phyloP scores from a whole-genome alignment of 2,329 filamentous ascomycete species.

The Scleromitrula shiraiana region DNA sequence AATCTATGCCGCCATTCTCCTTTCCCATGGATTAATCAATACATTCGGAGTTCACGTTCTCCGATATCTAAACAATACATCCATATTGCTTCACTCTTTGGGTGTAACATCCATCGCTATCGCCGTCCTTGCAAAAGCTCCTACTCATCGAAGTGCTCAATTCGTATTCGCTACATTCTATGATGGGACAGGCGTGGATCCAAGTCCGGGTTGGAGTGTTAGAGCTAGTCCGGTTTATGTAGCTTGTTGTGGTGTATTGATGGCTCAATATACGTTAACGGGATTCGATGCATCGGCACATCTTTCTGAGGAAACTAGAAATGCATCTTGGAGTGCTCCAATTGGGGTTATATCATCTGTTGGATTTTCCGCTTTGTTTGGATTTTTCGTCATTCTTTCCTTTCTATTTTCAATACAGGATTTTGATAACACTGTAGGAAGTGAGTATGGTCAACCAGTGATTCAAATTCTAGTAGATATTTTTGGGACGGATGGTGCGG shows the following conservation, averaged over 20 bases:
- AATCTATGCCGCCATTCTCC: conserved; percentile 50
- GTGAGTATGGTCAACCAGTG: conserved; percentile 43
- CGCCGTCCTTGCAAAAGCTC: conserved; percentile 48
- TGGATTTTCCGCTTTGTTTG: conserved; percentile 46
- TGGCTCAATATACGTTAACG: conserved; percentile 47
- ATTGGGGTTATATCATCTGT: conserved; percentile 50
- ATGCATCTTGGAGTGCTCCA: conserved; percentile 48
- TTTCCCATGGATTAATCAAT: conserved; percentile 47
- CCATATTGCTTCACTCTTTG: conserved; percentile 45
- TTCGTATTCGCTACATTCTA: conserved; percentile 48
- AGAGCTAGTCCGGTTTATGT: conserved; percentile 47
- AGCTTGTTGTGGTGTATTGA: conserved; percentile 43
- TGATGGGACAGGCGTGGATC: conserved; percentile 39
- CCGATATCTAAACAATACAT: conserved; percentile 48
- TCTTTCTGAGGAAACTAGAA: conserved; percentile 48
- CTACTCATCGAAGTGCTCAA: conserved; percentile 44
- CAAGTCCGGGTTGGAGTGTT: conserved; percentile 42
- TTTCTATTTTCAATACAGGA: conserved; percentile 53
- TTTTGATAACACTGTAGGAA: conserved; percentile 40
- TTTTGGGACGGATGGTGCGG: conserved; percentile 46
- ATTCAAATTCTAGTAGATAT: conserved; percentile 51
- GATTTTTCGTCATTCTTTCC: conserved; percentile 50
- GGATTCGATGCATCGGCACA: conserved; percentile 50
- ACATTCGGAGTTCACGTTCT: conserved; percentile 49
- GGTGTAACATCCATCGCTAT: conserved; percentile 46